Conservation (phyloP, 805 yeast genomes). For the Lachancea quebecensis region DNA sequence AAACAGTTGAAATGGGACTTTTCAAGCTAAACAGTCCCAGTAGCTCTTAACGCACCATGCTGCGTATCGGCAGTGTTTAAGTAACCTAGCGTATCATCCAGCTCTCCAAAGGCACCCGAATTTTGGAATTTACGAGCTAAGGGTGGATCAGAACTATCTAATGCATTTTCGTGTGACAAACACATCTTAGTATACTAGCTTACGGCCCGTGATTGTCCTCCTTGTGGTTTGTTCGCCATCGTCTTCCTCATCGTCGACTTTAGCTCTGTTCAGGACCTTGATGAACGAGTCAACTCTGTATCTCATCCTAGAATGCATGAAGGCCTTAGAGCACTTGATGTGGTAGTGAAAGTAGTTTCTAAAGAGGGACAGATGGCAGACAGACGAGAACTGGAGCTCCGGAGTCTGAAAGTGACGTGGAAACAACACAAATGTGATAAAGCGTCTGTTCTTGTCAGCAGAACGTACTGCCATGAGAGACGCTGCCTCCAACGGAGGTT, state of each 20-base stretch:
- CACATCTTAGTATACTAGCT: constrained; percentile 23
- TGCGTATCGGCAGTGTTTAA: no score
- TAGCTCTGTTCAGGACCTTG: constrained; percentile 93
- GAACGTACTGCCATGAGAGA: constrained; percentile 33
- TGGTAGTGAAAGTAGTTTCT: constrained; percentile 98
- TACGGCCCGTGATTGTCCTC: constrained; percentile 32
- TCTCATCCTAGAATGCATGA: constrained; percentile 97
- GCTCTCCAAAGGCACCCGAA: no score
- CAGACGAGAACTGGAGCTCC: constrained; percentile 33
- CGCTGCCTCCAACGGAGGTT: constrained; percentile 86
- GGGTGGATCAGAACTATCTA: not conserved
- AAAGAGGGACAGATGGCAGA: constrained; percentile 85
- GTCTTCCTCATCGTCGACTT: constrained; percentile 81
- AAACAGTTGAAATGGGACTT: no score
- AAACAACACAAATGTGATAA: constrained; percentile 66
- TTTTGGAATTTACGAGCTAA: not conserved
- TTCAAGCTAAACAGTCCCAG: no score
- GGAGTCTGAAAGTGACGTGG: constrained; percentile 81
- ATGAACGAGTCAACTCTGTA: constrained; percentile 88
- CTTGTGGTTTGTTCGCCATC: constrained; percentile 29
- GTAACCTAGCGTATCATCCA: no score
- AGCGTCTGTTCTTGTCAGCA: constrained; percentile 38
- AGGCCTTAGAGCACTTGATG: constrained; percentile 96
- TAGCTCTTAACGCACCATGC: no score
- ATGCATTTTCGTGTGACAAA: not conserved